Conservation (phyloP, 2,329 filamentous ascomycete genomes). For the Colletotrichum musicola region DNA sequence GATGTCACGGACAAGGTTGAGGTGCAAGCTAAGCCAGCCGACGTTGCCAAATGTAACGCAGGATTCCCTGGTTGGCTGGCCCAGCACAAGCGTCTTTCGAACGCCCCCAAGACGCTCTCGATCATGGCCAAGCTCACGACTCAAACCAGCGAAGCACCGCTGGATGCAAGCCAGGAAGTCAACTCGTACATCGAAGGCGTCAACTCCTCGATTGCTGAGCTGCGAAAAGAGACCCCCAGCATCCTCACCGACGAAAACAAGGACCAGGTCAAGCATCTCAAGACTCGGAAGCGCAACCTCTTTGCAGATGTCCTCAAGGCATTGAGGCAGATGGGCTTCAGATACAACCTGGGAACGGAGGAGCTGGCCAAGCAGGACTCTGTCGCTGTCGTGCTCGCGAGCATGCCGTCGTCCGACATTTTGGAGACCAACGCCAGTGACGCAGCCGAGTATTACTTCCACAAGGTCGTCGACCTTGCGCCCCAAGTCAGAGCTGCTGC, state of each 20-base stretch:
- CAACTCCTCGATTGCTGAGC: constrained; percentile 74
- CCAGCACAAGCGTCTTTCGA: constrained; percentile 75
- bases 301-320: constrained; percentile 90
- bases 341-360: constrained; percentile 82
- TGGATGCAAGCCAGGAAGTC: constrained; percentile 52
- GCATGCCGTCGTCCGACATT: constrained; percentile 43
- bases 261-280: constrained; percentile 85
- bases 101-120: constrained; percentile 76
- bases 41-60: constrained; percentile 49
- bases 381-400: constrained; percentile 76
- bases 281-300: constrained; percentile 88
- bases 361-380: constrained; percentile 80
- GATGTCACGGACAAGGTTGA: constrained; percentile 42
- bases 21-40: constrained; percentile 37
- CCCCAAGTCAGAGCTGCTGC: constrained; percentile 75
- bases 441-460: constrained; percentile 78
- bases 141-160: constrained; percentile 5
- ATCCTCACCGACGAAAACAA: constrained; percentile 91
- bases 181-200: constrained; percentile 78
- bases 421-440: constrained; percentile 44
- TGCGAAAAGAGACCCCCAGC: constrained; percentile 86
- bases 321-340: constrained; percentile 89
- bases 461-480: constrained; percentile 82
- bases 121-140: constrained; percentile 77
- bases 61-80: constrained; percentile 54